Conservation (phyloP, 1,284 basidiomycete species). For the Marasmius sp. region DNA sequence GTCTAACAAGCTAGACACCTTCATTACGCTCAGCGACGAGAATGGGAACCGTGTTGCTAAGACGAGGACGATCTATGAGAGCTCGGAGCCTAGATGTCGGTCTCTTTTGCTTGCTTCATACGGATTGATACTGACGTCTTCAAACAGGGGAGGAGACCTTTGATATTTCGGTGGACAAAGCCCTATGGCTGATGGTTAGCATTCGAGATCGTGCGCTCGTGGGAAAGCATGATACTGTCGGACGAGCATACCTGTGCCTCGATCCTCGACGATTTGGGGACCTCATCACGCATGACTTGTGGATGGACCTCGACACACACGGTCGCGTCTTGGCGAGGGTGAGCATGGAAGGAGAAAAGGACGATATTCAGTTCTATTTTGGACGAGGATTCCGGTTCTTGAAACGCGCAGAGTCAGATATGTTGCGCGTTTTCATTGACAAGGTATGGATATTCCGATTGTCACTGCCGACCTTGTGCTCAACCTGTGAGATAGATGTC, state of each 20-base stretch:
- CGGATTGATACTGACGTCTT: slow-evolving; percentile 4
- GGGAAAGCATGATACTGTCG: slow-evolving; percentile 90
- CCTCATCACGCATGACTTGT: slow-evolving; percentile 88
- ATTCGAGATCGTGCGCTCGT: slow-evolving; percentile 88
- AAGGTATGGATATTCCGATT: slow-evolving; percentile 59
- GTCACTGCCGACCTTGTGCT: neutral
- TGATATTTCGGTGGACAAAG: slow-evolving; percentile 87
- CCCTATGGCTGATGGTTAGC: slow-evolving; percentile 95
- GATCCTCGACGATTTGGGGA: slow-evolving; percentile 90
- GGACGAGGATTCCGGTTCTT: slow-evolving; percentile 93
- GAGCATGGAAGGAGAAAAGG: slow-evolving; percentile 98
- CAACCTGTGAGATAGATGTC: slow-evolving; percentile 68
- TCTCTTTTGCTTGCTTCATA: slow-evolving; percentile 11
- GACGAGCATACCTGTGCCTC: slow-evolving; percentile 89
- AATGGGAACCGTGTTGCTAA: slow-evolving; percentile 89
- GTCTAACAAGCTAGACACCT: slow-evolving; percentile 80
- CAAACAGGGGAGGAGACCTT: slow-evolving; percentile 91
- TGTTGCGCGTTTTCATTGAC: slow-evolving; percentile 96
- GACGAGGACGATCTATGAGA: slow-evolving; percentile 95
- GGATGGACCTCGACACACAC: slow-evolving; percentile 88
- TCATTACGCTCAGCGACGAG: slow-evolving; percentile 93
- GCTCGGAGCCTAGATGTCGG: slow-evolving; percentile 85
- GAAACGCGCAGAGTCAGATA: slow-evolving; percentile 93
- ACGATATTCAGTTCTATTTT: slow-evolving; percentile 98
- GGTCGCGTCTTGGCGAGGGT: slow-evolving; percentile 87